phyloP scores from a whole-genome alignment of 1,284 basidiomycete species.

The Garcileccinum viscosum region DNA sequence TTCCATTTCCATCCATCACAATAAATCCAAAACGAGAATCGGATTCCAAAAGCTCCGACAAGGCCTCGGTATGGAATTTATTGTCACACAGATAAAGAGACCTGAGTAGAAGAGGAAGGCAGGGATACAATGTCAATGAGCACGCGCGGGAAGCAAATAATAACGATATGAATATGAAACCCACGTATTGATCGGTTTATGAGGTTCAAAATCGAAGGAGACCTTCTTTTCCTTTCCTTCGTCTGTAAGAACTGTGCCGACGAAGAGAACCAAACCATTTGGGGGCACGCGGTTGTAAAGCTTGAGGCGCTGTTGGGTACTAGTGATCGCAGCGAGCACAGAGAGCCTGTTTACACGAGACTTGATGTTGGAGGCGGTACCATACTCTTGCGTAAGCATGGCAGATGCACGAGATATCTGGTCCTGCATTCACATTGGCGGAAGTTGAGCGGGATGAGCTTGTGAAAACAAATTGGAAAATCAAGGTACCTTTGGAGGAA shows the following conservation, averaged over 20 bases:
- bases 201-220: constrained; percentile 96
- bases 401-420: constrained; percentile 94
- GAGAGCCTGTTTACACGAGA: constrained; percentile 98
- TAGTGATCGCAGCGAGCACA: constrained; percentile 97
- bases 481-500: constrained; percentile 84
- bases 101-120: constrained; percentile 45
- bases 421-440: constrained; percentile 58
- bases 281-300: constrained; percentile 95
- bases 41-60: constrained; percentile 95
- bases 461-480: constrained; percentile 22
- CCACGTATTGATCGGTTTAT: constrained; percentile 98
- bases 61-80: constrained; percentile 99
- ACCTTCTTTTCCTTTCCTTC: constrained; percentile 99
- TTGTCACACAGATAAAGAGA: constrained; percentile 99
- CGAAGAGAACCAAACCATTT: constrained; percentile 96
- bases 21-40: constrained; percentile 99
- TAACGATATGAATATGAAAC: constrained; percentile 40
- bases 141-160: not conserved
- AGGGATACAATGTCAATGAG: constrained; percentile 11
- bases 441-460: constrained; percentile 1
- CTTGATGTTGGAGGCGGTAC: constrained; percentile 99
- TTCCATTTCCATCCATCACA: constrained; percentile 98
- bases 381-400: constrained; percentile 99
- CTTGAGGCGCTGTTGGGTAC: constrained; percentile 98
- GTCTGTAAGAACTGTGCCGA: constrained; percentile 97